These are phyloP conservation scores for Beauveria asiatica DNA, from an alignment of 2,329 filamentous ascomycete species.

Conservation along the genomic window DNA sequence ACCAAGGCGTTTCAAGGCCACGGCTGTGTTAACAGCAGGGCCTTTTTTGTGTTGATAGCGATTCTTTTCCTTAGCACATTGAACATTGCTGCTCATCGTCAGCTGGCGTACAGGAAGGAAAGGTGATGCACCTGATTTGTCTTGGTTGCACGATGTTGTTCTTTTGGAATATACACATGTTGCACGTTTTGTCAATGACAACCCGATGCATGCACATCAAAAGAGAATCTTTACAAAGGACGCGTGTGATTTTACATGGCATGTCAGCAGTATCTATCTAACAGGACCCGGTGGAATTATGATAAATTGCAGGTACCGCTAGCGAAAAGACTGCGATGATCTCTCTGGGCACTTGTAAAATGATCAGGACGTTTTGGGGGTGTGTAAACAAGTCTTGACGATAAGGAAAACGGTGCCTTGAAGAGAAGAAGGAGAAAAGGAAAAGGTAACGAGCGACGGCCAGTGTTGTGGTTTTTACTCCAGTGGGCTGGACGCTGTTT, in stretches of 20 bases:
- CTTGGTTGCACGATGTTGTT: not conserved
- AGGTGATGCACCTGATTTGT: not conserved
- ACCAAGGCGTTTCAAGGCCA: constrained; percentile 5
- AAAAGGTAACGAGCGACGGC: constrained; percentile 19
- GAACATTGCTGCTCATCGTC: not conserved
- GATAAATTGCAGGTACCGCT: constrained; percentile 70
- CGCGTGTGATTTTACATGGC: constrained; percentile 8
- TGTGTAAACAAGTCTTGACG: constrained; percentile 66
- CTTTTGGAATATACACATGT: not conserved
- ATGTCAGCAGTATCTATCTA: constrained; percentile 97
- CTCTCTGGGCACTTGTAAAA: constrained; percentile 78
- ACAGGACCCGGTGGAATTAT: constrained; percentile 65
- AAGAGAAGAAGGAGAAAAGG: constrained; percentile 30
- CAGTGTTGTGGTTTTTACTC: constrained; percentile 16
- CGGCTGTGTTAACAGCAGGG: not conserved
- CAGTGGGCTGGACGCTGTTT: constrained; percentile 19
- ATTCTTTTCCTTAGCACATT: not conserved
- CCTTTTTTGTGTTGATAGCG: not conserved
- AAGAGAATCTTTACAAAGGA: not conserved
- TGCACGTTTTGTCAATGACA: not conserved
- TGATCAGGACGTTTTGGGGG: constrained; percentile 78
- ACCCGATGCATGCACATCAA: too few species aligned
- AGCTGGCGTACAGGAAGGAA: not conserved
- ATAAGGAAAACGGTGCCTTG: constrained; percentile 86
- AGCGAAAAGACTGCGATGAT: constrained; percentile 86